Evolutionary conservation across 192 early-diverging fungal species (phyloP).

Genomic region (Mortierella alpina): DNA sequence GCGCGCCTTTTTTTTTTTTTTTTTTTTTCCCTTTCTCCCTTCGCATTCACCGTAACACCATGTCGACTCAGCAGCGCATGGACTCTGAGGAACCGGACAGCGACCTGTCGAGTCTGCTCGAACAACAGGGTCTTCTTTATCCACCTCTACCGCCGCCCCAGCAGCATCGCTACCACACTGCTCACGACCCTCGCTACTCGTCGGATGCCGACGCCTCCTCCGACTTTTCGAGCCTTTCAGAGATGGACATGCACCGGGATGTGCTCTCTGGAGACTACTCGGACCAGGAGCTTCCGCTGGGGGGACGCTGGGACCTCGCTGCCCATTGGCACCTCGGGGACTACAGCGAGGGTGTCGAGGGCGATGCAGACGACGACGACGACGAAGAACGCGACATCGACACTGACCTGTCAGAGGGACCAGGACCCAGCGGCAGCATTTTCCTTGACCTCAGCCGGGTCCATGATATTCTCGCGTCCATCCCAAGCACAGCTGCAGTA

Average conservation of each 20-base stretch:
- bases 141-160: neutral
- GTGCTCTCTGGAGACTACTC: conserved; percentile 9
- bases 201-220: conserved; percentile 40
- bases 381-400: conserved; percentile 34
- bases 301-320: conserved; percentile 38
- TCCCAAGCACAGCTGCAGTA: conserved; percentile 30
- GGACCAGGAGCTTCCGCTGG: conserved; percentile 24
- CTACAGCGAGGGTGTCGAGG: conserved; percentile 41
- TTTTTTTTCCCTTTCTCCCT: no score
- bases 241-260: conserved; percentile 9
- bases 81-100: neutral
- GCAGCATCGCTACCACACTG: neutral
- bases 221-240: conserved; percentile 28
- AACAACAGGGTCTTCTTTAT: neutral
- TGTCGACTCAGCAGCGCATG: no score
- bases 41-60: no score
- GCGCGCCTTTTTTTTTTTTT: no score
- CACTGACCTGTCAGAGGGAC: conserved; percentile 35
- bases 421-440: neutral
- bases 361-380: conserved; percentile 44
- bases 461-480: conserved; percentile 32
- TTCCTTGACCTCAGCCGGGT: conserved; percentile 22
- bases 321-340: conserved; percentile 41
- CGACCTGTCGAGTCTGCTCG: neutral
- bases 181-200: neutral